These are phyloP conservation scores for Ailanthus altissimus DNA, from an alignment of 345 rosid genomes.

Conservation along the genomic window DNA sequence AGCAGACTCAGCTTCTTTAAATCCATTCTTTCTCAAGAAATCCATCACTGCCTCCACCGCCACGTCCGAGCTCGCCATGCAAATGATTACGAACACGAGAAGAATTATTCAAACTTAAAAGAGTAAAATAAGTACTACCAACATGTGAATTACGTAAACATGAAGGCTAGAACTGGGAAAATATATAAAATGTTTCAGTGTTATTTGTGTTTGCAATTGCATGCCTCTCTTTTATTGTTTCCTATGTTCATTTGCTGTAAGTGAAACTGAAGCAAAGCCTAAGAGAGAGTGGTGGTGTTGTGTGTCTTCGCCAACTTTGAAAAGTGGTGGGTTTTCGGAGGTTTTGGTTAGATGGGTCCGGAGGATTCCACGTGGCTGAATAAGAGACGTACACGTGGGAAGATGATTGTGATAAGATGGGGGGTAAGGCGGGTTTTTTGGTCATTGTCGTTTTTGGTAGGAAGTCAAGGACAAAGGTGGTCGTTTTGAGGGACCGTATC, in stretches of 20 bases:
- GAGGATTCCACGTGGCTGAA: slow-evolving; percentile 24
- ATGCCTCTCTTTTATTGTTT: slow-evolving; percentile 34
- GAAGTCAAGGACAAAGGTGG: slow-evolving; percentile 14
- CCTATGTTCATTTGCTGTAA: slow-evolving; percentile 26
- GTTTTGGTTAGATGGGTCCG: slow-evolving; percentile 5
- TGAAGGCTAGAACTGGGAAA: slow-evolving; percentile 38
- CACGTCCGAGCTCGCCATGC: slow-evolving; percentile 37
- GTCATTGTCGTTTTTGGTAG: slow-evolving; percentile 24
- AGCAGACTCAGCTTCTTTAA: slow-evolving; percentile 68
- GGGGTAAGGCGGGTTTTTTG: slow-evolving; percentile 7
- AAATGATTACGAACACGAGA: too few species aligned
- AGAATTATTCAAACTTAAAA: neutral
- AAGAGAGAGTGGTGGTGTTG: slow-evolving; percentile 21
- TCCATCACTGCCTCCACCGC: slow-evolving; percentile 61
- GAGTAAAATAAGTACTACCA: slow-evolving; percentile 12
- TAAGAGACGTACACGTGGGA: neutral
- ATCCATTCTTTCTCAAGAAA: slow-evolving; percentile 67
- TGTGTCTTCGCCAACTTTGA: slow-evolving; percentile 59
- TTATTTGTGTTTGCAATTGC: slow-evolving; percentile 51
- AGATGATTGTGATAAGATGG: neutral
- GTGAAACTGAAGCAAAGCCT: slow-evolving; percentile 63
- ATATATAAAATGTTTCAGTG: slow-evolving; percentile 31
- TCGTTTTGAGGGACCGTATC: slow-evolving; percentile 30
- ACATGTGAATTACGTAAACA: slow-evolving; percentile 44
- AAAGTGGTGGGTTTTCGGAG: slow-evolving; percentile 26